Conservation (phyloP, 2,329 filamentous ascomycete genomes). For the Shiraia sp. region DNA sequence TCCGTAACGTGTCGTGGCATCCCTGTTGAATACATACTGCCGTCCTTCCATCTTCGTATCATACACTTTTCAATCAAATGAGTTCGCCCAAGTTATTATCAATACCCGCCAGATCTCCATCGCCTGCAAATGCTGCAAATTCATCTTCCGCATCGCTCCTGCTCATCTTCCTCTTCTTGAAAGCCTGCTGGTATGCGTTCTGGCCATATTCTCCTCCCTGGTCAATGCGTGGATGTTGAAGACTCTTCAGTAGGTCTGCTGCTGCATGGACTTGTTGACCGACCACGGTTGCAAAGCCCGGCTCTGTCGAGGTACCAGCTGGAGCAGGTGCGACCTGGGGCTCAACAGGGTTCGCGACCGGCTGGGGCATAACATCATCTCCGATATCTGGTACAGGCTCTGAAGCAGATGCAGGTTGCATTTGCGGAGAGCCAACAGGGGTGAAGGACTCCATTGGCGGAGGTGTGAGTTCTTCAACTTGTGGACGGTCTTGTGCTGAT, state of each 20-base stretch:
- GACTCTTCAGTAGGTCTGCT: conserved; percentile 35
- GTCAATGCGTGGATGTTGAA: conserved; percentile 31
- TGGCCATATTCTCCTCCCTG: conserved; percentile 29
- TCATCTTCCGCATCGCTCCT: conserved; percentile 40
- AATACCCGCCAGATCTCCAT: conserved; percentile 59
- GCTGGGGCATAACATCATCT: conserved; percentile 33
- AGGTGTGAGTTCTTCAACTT: conserved; percentile 87
- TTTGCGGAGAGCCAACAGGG: conserved; percentile 54
- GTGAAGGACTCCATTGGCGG: conserved; percentile 64
- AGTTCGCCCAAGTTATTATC: conserved; percentile 66
- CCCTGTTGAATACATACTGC: not conserved
- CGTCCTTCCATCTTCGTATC: not conserved
- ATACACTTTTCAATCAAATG: conserved; percentile 23
- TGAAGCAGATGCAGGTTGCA: conserved; percentile 6
- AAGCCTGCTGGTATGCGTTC: conserved; percentile 22
- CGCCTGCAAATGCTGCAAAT: conserved; percentile 46
- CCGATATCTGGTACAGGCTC: conserved; percentile 28
- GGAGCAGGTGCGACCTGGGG: conserved; percentile 30
- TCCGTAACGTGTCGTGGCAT: not conserved
- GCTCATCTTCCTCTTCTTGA: conserved; percentile 47
- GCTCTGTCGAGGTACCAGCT: conserved; percentile 17
- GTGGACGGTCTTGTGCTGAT: conserved; percentile 65
- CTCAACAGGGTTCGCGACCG: conserved; percentile 29
- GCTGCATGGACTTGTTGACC: conserved; percentile 20
- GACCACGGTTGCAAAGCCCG: conserved; percentile 27